A percentile compares a stretch with the other conserved stretches of the same genome.
These are phyloP conservation scores for Malus sieversii DNA, from an alignment of 306 rosid species.

Conservation along the genomic window DNA sequence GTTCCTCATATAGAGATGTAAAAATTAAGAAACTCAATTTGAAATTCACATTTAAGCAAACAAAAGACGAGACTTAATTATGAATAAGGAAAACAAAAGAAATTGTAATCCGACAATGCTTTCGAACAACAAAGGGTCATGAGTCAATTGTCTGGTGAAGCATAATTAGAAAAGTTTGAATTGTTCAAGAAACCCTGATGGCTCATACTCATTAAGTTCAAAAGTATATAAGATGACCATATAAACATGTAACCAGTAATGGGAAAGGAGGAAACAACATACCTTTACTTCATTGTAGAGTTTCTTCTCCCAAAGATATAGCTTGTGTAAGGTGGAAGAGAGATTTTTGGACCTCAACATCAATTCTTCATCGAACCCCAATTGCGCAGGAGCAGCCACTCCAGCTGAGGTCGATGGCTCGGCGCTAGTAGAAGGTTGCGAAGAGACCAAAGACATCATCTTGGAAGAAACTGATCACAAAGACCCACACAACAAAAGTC, in stretches of 20 bases:
- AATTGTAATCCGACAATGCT: not conserved
- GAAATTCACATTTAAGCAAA: not conserved
- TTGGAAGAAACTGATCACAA: conserved; percentile 57
- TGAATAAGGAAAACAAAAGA: not conserved
- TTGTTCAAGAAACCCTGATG: conserved; percentile 3
- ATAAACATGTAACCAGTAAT: not conserved
- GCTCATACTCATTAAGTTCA: not conserved
- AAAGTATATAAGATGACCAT: not conserved
- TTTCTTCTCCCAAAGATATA: conserved; percentile 96
- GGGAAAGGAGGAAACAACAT: conserved; percentile 14
- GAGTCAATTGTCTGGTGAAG: not conserved
- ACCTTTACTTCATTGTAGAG: conserved; percentile 89
- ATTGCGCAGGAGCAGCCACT: conserved; percentile 24
- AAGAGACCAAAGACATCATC: conserved; percentile 53
- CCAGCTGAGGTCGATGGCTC: conserved; percentile 42
- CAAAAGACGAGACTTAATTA: not conserved
- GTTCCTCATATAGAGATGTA: not conserved
- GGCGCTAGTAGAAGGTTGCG: conserved; percentile 53
- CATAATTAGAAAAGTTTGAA: not conserved
- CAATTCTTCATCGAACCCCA: conserved; percentile 42
- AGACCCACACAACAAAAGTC: conserved; percentile 16
- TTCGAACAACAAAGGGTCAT: not conserved
- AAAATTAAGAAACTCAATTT: not conserved
- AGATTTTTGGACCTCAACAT: conserved; percentile 49
- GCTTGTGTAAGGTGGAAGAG: conserved; percentile 76